These are phyloP conservation scores for Aspergillus floridensis DNA, from an alignment of 2,329 filamentous ascomycete genomes.

Conservation along the genomic window DNA sequence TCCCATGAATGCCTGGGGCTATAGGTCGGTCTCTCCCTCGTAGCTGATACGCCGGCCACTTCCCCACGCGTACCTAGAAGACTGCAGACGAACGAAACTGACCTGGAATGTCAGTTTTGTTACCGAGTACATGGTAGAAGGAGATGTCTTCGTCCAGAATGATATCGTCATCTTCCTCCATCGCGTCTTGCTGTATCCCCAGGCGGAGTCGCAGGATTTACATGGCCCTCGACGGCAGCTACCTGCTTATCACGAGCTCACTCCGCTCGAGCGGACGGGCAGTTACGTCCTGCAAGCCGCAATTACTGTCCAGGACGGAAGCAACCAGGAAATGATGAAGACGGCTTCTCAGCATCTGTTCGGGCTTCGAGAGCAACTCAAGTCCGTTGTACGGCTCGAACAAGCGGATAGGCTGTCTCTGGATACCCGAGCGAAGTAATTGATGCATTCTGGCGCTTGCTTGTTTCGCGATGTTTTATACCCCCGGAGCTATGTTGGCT, in stretches of 20 bases:
- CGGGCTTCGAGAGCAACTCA: slow-evolving; percentile 54
- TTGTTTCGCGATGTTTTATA: slow-evolving; percentile 19
- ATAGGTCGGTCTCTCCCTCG: slow-evolving; percentile 44
- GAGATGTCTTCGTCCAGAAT: slow-evolving; percentile 57
- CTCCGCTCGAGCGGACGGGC: slow-evolving; percentile 55
- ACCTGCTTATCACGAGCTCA: slow-evolving; percentile 46
- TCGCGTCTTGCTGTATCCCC: slow-evolving; percentile 52
- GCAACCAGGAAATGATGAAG: slow-evolving; percentile 54
- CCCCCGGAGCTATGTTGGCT: slow-evolving; percentile 15
- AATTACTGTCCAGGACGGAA: slow-evolving; percentile 56
- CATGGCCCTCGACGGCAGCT: slow-evolving; percentile 37
- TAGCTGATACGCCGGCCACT: slow-evolving; percentile 1
- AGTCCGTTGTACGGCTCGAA: slow-evolving; percentile 54
- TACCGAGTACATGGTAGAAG: slow-evolving; percentile 57
- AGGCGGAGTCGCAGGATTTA: slow-evolving; percentile 32
- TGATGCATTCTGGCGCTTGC: slow-evolving; percentile 7
- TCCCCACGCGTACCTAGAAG: slow-evolving; percentile 3
- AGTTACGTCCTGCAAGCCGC: slow-evolving; percentile 58
- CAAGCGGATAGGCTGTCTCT: slow-evolving; percentile 58
- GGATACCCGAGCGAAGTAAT: slow-evolving; percentile 59
- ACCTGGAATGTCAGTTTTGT: slow-evolving; percentile 46
- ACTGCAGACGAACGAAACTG: background rate
- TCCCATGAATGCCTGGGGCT: slow-evolving; percentile 54
- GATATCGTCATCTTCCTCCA: slow-evolving; percentile 58
- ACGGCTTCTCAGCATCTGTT: slow-evolving; percentile 55